These are phyloP conservation scores for Primulina tabacum DNA, from an alignment of 257 asterid species.

Conservation along the genomic window DNA sequence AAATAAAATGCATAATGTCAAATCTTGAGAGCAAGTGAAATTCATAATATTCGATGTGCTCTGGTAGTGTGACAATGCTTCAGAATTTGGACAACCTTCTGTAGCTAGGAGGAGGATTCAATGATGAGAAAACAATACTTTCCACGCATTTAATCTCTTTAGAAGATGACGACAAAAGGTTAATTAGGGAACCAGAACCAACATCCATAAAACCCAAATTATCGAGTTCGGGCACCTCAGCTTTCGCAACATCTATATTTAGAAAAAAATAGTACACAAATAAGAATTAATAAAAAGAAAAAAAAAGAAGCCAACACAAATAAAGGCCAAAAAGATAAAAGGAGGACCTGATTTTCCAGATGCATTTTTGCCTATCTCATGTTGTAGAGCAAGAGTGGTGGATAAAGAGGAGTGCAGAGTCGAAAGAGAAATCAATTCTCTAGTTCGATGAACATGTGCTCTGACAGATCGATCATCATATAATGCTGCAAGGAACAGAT, in stretches of 20 bases:
- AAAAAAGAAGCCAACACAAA: not conserved
- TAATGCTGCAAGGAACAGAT: slow-evolving; percentile 55
- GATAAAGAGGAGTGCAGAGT: slow-evolving; percentile 82
- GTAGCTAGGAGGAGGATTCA: slow-evolving; percentile 94
- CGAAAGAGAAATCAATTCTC: slow-evolving; percentile 82
- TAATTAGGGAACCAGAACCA: slow-evolving; percentile 60
- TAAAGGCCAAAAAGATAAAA: not conserved
- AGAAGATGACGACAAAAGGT: slow-evolving; percentile 60
- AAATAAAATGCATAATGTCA: slow-evolving; percentile 12
- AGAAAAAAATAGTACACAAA: slow-evolving; percentile 25
- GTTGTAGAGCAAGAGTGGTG: slow-evolving; percentile 77
- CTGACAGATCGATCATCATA: slow-evolving; percentile 97
- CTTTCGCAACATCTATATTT: slow-evolving; percentile 59
- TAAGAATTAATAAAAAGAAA: slow-evolving; percentile 6
- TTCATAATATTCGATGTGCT: slow-evolving; percentile 12
- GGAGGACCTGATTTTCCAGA: slow-evolving; percentile 43
- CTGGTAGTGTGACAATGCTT: not conserved
- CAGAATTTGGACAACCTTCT: slow-evolving; percentile 60
- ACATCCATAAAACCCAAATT: slow-evolving; percentile 70
- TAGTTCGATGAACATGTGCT: slow-evolving; percentile 84
- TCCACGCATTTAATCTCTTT: slow-evolving; percentile 78
- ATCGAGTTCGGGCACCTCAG: slow-evolving; percentile 78
- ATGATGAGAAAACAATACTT: slow-evolving; percentile 83
- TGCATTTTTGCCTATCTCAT: slow-evolving; percentile 47
- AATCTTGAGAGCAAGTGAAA: slow-evolving; percentile 3